Percentiles rank a stretch among this genome's conserved stretches.
Conservation (phyloP, 2,329 filamentous ascomycete species). For the Exophiala xenobiotica region DNA sequence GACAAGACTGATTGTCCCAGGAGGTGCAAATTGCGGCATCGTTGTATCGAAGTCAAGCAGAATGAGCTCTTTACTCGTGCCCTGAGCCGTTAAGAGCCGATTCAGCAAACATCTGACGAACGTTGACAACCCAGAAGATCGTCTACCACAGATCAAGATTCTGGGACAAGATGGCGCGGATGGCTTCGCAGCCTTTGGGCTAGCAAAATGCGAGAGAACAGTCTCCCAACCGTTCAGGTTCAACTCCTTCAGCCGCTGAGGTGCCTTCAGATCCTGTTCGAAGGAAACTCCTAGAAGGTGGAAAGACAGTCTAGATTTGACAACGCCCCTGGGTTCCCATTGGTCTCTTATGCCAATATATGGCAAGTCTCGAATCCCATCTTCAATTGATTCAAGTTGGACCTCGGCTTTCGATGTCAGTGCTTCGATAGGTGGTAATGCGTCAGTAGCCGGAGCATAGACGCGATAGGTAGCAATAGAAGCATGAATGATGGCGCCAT, state of each 20-base stretch:
- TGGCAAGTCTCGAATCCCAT: constrained; percentile 17
- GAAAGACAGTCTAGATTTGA: constrained; percentile 11
- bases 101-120: constrained; percentile 58
- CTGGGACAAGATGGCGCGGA: constrained; percentile 9
- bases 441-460: constrained; percentile 57
- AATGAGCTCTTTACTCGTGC: constrained; percentile 45
- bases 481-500: constrained; percentile 58
- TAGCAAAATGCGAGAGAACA: constrained; percentile 1
- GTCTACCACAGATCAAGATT: constrained; percentile 55
- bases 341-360: constrained; percentile 10
- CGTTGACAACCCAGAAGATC: constrained; percentile 60
- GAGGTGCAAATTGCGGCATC: constrained; percentile 59
- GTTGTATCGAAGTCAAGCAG: constrained; percentile 61
- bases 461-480: constrained; percentile 47
- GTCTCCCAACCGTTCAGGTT: constrained; percentile 14
- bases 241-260: constrained; percentile 15
- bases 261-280: constrained; percentile 15
- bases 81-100: constrained; percentile 47
- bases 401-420: constrained; percentile 21
- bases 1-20: constrained; percentile 59
- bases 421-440: constrained; percentile 53
- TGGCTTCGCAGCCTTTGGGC: not conserved
- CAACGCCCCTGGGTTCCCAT: constrained; percentile 13
- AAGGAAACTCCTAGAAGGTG: constrained; percentile 25
- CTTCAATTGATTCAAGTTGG: constrained; percentile 16